phyloP scores from a whole-genome alignment of 1,284 basidiomycete genomes.

The Erythrobasidium hasegawianum region DNA sequence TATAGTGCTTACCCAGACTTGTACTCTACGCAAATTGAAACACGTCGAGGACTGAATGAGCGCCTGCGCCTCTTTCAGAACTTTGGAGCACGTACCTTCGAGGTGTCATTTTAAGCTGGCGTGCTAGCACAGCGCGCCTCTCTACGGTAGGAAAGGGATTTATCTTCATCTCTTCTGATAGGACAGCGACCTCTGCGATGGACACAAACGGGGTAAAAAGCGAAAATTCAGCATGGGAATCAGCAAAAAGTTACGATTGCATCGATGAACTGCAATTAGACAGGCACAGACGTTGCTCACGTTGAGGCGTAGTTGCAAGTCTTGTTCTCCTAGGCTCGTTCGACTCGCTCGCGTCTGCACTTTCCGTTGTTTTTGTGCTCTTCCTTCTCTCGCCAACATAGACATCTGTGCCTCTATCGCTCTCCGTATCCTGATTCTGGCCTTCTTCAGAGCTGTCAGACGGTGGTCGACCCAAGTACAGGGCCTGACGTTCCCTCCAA shows the following conservation, averaged over 20 bases:
- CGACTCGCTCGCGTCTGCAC: not conserved
- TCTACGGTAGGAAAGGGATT: conserved; percentile 29
- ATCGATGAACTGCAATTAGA: not conserved
- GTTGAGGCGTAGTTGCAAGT: conserved; percentile 23
- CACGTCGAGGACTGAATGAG: not conserved
- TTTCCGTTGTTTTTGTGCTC: not conserved
- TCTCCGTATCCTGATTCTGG: not conserved
- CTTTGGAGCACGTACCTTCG: conserved; percentile 20
- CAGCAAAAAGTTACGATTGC: not conserved
- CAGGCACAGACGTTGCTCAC: conserved; percentile 1
- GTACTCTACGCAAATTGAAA: conserved; percentile 13
- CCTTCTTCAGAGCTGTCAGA: not conserved
- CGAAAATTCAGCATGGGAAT: no score
- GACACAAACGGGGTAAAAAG: no score
- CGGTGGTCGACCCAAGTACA: not conserved
- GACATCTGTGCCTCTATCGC: not conserved
- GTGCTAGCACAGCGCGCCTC: conserved; percentile 11
- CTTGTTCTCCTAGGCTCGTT: conserved; percentile 16
- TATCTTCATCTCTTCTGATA: conserved; percentile 14
- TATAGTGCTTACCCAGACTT: conserved; percentile 25
- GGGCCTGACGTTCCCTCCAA: not conserved
- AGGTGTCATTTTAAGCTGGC: conserved; percentile 22
- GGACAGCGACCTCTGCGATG: conserved; percentile 7
- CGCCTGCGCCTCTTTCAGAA: not conserved
- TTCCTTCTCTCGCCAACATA: not conserved